Percentiles rank a stretch among this genome's conserved stretches.
These are phyloP conservation scores for Xylaria flabelliformis DNA, from an alignment of 495 filamentous ascomycete genomes.

Conservation along the genomic window DNA sequence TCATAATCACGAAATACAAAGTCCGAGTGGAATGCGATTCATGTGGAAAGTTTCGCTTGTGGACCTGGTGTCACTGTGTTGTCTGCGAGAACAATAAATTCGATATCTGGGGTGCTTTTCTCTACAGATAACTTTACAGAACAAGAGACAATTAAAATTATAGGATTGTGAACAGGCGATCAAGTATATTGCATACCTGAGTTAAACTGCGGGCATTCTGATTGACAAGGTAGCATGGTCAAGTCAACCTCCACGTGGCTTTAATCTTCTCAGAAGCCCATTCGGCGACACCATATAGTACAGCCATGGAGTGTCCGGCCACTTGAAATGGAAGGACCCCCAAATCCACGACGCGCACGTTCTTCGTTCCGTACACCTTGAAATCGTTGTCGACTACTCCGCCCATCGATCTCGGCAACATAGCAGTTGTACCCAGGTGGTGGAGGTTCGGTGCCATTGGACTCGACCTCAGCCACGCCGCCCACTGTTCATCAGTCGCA, in stretches of 20 bases:
- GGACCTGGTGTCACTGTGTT: no score
- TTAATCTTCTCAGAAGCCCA: constrained; percentile 27
- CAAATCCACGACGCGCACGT: constrained; percentile 44
- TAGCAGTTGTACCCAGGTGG: constrained; percentile 53
- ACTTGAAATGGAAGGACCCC: constrained; percentile 36
- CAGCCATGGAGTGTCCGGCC: constrained; percentile 20
- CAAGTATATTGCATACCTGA: constrained; percentile 9
- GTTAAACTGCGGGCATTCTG: constrained; percentile 9
- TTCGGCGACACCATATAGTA: constrained; percentile 26
- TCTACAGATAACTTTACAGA: constrained; percentile 6
- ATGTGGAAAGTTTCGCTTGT: neutral
- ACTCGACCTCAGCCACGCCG: constrained; percentile 18
- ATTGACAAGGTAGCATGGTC: constrained; percentile 9
- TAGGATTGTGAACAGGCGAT: constrained; percentile 1
- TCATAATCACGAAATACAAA: constrained; percentile 6
- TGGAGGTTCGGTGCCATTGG: constrained; percentile 34
- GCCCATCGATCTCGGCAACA: constrained; percentile 49
- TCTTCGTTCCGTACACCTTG: constrained; percentile 54
- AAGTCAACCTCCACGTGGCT: constrained; percentile 8
- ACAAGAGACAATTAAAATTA: constrained; percentile 7
- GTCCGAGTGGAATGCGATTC: neutral
- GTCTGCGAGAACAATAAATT: neutral
- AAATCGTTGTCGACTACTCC: constrained; percentile 59
- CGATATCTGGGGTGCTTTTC: neutral
- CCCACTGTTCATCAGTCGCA: constrained; percentile 27